These are phyloP conservation scores for Alternaria dauci DNA, from an alignment of 2,329 filamentous ascomycete genomes.

Conservation along the genomic window DNA sequence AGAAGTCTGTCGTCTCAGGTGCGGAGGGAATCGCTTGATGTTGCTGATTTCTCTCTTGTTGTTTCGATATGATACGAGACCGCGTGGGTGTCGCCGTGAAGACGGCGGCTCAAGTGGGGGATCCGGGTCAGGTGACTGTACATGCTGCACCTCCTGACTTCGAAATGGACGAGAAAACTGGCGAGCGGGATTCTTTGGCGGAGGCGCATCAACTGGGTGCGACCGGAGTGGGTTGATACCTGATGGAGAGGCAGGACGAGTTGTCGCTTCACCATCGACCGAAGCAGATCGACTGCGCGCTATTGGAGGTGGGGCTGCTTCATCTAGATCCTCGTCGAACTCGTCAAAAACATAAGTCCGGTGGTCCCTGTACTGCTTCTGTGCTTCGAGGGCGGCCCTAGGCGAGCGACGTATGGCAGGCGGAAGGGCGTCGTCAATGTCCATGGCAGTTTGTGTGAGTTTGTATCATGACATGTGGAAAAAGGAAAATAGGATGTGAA, in stretches of 20 bases:
- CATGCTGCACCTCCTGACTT: constrained; percentile 16
- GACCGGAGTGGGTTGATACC: constrained; percentile 31
- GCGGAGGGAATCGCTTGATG: constrained; percentile 32
- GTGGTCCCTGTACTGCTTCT: constrained; percentile 19
- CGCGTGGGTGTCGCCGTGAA: constrained; percentile 20
- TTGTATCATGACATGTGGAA: constrained; percentile 8
- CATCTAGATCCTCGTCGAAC: constrained; percentile 24
- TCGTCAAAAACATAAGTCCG: constrained; percentile 20
- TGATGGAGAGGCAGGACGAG: constrained; percentile 18
- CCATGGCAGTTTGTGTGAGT: constrained; percentile 24
- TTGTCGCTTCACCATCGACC: constrained; percentile 4
- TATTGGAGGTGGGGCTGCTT: constrained; percentile 31
- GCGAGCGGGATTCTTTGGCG: constrained; percentile 13
- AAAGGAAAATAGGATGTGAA: constrained; percentile 9
- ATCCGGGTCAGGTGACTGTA: constrained; percentile 15
- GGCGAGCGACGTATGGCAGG: constrained; percentile 32
- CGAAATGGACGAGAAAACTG: constrained; percentile 34
- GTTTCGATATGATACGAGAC: constrained; percentile 31
- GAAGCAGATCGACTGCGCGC: constrained; percentile 24
- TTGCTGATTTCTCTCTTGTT: constrained; percentile 23
- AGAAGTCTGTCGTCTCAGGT: constrained; percentile 37
- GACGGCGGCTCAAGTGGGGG: constrained; percentile 20
- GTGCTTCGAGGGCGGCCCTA: constrained; percentile 27
- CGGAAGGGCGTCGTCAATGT: constrained; percentile 24
- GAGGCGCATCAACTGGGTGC: constrained; percentile 24